These are phyloP conservation scores for Epithemia pelagica DNA, from an alignment of 108 stramenopile species.

Conservation along the genomic window DNA sequence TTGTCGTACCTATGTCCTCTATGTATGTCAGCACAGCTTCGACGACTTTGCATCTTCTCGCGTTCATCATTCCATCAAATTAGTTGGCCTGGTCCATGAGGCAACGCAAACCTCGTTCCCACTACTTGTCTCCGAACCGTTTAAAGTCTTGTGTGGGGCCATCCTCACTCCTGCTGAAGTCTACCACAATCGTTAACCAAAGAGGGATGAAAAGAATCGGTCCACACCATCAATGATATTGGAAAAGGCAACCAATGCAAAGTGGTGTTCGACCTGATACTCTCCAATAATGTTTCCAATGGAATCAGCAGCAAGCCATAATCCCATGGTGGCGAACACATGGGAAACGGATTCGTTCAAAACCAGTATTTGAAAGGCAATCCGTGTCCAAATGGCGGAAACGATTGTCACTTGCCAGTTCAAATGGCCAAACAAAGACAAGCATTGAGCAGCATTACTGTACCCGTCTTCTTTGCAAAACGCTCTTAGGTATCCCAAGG, in stretches of 20 bases:
- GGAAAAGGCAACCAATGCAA: background rate
- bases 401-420: background rate
- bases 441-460: background rate
- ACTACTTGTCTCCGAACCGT: too few relatives aligned
- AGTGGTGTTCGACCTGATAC: background rate
- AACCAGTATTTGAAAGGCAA: background rate
- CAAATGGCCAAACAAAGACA: background rate
- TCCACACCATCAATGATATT: background rate
- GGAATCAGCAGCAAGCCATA: background rate
- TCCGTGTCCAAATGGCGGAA: background rate
- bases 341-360: background rate
- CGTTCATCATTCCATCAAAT: too few relatives aligned
- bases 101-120: too few relatives aligned
- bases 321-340: background rate
- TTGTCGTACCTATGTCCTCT: too few relatives aligned
- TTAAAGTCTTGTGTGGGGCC: too few relatives aligned
- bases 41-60: too few relatives aligned
- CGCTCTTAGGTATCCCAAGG: background rate
- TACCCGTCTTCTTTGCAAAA: background rate
- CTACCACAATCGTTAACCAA: too few relatives aligned
- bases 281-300: background rate
- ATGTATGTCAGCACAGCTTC: too few relatives aligned
- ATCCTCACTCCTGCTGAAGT: too few relatives aligned
- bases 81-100: too few relatives aligned
- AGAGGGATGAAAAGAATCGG: background rate